Evolutionary conservation across 176 grass and related monocot species (phyloP), one percentile per base, ranked within the genome.

Genomic region (Avena atlantica): DNA sequence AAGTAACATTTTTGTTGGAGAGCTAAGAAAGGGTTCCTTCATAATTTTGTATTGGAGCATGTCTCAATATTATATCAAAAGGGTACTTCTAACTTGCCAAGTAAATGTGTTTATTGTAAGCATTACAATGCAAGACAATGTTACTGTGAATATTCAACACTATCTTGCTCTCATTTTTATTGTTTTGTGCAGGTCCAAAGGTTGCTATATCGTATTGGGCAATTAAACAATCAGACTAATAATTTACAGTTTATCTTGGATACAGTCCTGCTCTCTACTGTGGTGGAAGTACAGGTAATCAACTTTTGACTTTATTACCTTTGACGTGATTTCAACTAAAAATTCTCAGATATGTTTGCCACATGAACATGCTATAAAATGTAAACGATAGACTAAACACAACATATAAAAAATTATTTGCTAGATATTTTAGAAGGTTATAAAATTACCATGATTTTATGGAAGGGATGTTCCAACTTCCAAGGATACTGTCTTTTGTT

Each of bases 231-330:
- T 50, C 45, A 93, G 76, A 96, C 90, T 61, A 86, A 96, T 50
- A 84, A 80, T 47, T 37, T 96, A 23, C 93, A 89, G 27, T 96
- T 91, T 60, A 91, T 98, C 80, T 80, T 91, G 79, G 94, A 96
- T 23, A 93, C 94, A 68, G 52, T 96, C 51, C 78, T 66, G 76
- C 59, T 90, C 34, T 98, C 94, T 78, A 12, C 13, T 9, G 67
- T 91, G 14, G 87, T 98, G 75, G 97, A 98, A 96, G 87, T 93
- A 66, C 90, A 98, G 92, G 97, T 98, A 90, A 76, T 65, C 34
- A 44, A 89, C 74, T 55, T 3, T 57, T 83, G 37, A 34, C 29
- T 9, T 74, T 34, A 84, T 90, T 77, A 34, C 15, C 72, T 42
- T 62, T 65, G 7, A 61, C 29, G 17, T 74, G 34, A 59, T 57